Evolutionary conservation across 305 asterid genomes (phyloP).

Genomic region (Fraxinus sp.): DNA sequence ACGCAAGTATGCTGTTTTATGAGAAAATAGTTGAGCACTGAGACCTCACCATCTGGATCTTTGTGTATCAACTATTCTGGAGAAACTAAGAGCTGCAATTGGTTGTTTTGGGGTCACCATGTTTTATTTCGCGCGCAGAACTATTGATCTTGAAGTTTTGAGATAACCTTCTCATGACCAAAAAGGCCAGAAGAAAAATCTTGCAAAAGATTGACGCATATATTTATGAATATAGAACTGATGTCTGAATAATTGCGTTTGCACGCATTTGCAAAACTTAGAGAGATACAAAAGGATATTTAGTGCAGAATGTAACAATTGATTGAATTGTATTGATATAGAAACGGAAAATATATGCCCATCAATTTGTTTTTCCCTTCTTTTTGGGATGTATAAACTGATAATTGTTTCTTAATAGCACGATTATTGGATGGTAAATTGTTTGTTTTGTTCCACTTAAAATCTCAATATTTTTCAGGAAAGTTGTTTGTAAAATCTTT

Average conservation of each 20-base stretch:
- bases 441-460: not conserved
- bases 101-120: not conserved
- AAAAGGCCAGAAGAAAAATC: not conserved
- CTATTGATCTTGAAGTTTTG: not conserved
- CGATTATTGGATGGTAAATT: not conserved
- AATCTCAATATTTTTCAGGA: not conserved
- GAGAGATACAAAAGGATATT: not conserved
- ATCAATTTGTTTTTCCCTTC: not conserved
- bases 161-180: not conserved
- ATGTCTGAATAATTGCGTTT: not conserved
- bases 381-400: not conserved
- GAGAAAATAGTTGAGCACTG: conserved; percentile 47
- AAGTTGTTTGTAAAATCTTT: not conserved
- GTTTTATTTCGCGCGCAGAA: not conserved
- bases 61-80: not conserved
- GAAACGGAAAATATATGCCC: not conserved
- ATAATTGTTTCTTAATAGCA: not conserved
- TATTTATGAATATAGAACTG: not conserved
- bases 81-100: not conserved
- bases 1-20: conserved; percentile 78
- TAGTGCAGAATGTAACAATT: not conserved
- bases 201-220: not conserved
- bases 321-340: not conserved
- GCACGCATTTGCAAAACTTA: not conserved
- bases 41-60: conserved; percentile 2